Conservation (phyloP, 257 asterid species). For the Cynanchum wilfordii region DNA sequence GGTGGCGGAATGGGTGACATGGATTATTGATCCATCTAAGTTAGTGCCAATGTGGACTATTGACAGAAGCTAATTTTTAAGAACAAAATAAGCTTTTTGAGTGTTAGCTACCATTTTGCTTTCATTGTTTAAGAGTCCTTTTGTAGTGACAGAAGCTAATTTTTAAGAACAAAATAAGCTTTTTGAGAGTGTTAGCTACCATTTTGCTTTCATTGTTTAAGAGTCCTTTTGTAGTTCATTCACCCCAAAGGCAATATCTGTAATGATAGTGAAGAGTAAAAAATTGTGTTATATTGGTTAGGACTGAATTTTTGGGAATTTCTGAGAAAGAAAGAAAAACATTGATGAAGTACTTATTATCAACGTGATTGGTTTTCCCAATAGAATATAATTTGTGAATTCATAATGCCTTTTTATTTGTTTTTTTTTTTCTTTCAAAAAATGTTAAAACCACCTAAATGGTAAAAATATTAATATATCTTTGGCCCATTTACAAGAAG, state of each 20-base stretch:
- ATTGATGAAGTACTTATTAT: not conserved
- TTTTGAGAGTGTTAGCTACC: not conserved
- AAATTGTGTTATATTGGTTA: conserved; percentile 1
- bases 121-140: not conserved
- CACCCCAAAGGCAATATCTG: conserved; percentile 11
- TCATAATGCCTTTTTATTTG: no score
- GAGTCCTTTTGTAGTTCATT: not conserved
- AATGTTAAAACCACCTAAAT: no score
- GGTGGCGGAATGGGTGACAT: conserved; percentile 84
- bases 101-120: not conserved
- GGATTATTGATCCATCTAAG: conserved; percentile 44
- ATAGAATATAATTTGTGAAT: no score
- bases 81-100: conserved; percentile 6
- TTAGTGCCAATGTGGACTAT: not conserved
- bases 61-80: conserved; percentile 8
- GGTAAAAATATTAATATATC: no score
- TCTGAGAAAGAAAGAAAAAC: no score
- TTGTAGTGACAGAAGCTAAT: conserved; percentile 15
- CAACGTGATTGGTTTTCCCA: not conserved
- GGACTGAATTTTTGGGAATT: not conserved
- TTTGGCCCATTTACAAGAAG: no score
- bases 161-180: conserved; percentile 8
- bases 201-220: not conserved
- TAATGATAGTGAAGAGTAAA: conserved; percentile 9
- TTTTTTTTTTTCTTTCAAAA: no score